phyloP scores from a whole-genome alignment of 2,329 filamentous ascomycete species.

The Alternaria metachromatica region DNA sequence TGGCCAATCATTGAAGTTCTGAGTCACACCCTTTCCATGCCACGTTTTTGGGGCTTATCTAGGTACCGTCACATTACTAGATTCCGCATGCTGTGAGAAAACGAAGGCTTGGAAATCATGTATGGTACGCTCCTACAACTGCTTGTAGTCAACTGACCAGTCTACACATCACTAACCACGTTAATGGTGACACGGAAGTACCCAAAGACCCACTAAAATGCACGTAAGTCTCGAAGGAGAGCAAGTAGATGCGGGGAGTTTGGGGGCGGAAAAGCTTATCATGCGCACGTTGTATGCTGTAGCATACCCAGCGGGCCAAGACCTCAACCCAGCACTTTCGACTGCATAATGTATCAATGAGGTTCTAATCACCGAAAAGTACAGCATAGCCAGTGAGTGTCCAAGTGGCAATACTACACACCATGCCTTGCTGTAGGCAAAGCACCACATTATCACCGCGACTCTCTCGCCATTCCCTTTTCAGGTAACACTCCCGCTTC shows the following conservation, averaged over 20 bases:
- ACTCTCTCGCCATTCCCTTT: neutral
- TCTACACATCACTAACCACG: neutral
- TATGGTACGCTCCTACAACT: neutral
- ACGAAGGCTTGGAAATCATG: neutral
- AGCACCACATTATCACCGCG: neutral
- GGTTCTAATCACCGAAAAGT: neutral
- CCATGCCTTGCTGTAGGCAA: neutral
- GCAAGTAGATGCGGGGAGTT: constrained; percentile 17
- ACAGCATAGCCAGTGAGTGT: neutral
- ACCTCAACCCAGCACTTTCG: neutral
- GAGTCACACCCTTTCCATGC: neutral
- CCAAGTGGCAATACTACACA: neutral
- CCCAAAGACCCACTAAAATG: neutral
- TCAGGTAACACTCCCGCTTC: neutral
- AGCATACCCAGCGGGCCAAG: neutral
- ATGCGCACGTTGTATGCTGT: constrained; percentile 12
- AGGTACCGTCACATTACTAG: neutral
- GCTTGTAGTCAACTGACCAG: neutral
- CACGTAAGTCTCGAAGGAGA: constrained; percentile 13
- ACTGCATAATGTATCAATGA: neutral
- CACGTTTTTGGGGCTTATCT: neutral
- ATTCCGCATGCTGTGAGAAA: neutral
- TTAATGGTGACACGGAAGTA: neutral
- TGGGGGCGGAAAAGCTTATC: constrained; percentile 26
- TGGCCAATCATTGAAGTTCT: neutral